Evolutionary conservation across 2,329 filamentous ascomycete species (phyloP).

Genomic region (Hymenotorrendiella dingleyae): DNA sequence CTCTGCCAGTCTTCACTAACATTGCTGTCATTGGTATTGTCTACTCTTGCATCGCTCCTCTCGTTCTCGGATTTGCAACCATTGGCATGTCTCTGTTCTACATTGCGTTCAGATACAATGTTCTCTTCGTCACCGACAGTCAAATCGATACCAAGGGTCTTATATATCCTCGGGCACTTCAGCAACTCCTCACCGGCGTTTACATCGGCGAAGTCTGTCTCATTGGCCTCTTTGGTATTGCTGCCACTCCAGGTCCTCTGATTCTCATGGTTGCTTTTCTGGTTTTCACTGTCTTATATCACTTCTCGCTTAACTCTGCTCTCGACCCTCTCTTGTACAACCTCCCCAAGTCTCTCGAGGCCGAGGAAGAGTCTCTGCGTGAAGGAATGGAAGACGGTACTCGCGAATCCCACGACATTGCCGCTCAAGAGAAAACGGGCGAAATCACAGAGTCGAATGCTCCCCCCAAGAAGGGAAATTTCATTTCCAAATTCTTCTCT

Average conservation of each 20-base stretch:
- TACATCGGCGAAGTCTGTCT: constrained; percentile 80
- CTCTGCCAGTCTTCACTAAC: constrained; percentile 76
- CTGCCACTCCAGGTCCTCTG: constrained; percentile 59
- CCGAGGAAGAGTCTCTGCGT: constrained; percentile 43
- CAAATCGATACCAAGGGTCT: constrained; percentile 82
- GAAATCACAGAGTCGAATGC: constrained; percentile 21
- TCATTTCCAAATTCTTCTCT: constrained; percentile 65
- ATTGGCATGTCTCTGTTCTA: constrained; percentile 78
- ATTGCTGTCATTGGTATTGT: constrained; percentile 75
- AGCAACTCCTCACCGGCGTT: constrained; percentile 77
- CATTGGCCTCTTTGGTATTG: constrained; percentile 76
- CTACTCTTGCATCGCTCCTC: constrained; percentile 80
- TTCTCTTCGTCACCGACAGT: constrained; percentile 80
- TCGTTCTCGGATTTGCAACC: constrained; percentile 77
- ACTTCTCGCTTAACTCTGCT: constrained; percentile 66
- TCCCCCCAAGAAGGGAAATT: constrained; percentile 45
- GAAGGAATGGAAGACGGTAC: constrained; percentile 17
- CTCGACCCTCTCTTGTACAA: constrained; percentile 71
- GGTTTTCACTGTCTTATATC: constrained; percentile 69
- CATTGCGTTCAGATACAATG: constrained; percentile 82
- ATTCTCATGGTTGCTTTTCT: constrained; percentile 72
- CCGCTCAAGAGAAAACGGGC: constrained; percentile 22
- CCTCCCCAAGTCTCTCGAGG: constrained; percentile 66
- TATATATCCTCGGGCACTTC: constrained; percentile 79
- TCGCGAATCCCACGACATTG: constrained; percentile 3